Conservation (phyloP, 495 filamentous ascomycete species). For the Penicillium canescens region DNA sequence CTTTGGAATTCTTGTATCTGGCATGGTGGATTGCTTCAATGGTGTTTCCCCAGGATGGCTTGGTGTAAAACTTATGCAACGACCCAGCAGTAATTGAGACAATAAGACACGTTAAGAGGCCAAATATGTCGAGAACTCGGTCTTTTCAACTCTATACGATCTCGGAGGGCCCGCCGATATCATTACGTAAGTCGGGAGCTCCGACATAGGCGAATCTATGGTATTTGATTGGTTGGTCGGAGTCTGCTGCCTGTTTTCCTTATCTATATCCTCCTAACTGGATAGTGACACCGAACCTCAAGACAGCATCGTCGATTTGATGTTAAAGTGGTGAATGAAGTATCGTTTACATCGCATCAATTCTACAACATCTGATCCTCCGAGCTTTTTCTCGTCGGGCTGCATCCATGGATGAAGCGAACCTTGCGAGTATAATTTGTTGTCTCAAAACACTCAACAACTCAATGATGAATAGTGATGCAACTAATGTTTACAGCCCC, state of each 20-base stretch:
- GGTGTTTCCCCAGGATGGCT: too few relatives aligned
- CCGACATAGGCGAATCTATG: too few relatives aligned
- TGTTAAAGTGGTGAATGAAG: too few relatives aligned
- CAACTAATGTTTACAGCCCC: not conserved
- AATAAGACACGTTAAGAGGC: too few relatives aligned
- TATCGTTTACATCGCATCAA: too few relatives aligned
- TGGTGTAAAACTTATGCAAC: too few relatives aligned
- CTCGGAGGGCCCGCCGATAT: too few relatives aligned
- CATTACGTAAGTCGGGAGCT: too few relatives aligned
- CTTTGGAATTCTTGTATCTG: not conserved
- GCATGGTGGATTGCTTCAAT: not conserved
- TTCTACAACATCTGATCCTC: too few relatives aligned
- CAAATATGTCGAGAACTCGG: not conserved
- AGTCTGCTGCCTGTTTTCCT: not conserved
- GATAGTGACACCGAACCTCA: not conserved
- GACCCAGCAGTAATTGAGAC: too few relatives aligned
- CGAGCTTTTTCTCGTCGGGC: too few relatives aligned
- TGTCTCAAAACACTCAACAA: not conserved
- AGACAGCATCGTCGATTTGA: not conserved
- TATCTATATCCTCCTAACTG: not conserved
- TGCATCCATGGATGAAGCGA: not conserved
- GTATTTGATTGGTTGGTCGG: not conserved
- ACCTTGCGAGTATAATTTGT: not conserved
- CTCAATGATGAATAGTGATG: conserved; percentile 11
- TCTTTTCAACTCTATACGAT: too few relatives aligned